Conservation (phyloP, 129 eudicot species). For the Solidago caesia region DNA sequence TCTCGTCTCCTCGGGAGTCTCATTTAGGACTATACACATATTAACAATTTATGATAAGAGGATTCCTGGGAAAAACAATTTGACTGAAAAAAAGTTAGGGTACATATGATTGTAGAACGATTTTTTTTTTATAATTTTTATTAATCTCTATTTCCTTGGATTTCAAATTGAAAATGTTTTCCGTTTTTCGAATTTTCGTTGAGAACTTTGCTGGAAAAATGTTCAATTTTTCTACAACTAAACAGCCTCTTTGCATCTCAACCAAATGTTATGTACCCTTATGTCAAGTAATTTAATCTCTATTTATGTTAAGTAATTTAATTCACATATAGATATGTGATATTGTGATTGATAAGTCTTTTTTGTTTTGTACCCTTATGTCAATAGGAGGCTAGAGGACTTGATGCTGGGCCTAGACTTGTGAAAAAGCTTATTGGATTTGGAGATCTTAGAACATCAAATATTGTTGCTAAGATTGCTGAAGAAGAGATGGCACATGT, state of each 20-base stretch:
- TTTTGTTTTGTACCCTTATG: neutral
- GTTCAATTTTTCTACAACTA: too few species aligned
- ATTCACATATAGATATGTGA: neutral
- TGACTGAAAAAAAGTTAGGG: neutral
- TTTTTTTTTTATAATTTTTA: too few species aligned
- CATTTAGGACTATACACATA: too few species aligned
- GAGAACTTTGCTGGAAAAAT: too few species aligned
- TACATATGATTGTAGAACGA: too few species aligned
- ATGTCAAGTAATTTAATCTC: neutral
- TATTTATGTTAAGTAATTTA: neutral
- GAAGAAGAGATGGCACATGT: constrained; percentile 99
- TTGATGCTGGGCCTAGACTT: constrained; percentile 96
- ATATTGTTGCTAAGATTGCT: constrained; percentile 77
- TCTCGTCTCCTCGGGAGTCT: too few species aligned
- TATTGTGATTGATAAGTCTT: neutral
- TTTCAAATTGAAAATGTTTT: too few species aligned
- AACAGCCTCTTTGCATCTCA: neutral
- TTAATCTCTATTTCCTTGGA: too few species aligned
- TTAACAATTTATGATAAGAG: neutral
- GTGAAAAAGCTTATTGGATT: constrained; percentile 76
- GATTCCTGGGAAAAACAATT: neutral
- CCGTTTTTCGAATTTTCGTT: too few species aligned
- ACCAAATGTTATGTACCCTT: neutral
- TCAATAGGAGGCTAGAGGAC: constrained; percentile 91
- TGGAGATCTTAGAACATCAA: constrained; percentile 85